Conservation (phyloP, 177 flowering plant species). For the Vitis hybrid region DNA sequence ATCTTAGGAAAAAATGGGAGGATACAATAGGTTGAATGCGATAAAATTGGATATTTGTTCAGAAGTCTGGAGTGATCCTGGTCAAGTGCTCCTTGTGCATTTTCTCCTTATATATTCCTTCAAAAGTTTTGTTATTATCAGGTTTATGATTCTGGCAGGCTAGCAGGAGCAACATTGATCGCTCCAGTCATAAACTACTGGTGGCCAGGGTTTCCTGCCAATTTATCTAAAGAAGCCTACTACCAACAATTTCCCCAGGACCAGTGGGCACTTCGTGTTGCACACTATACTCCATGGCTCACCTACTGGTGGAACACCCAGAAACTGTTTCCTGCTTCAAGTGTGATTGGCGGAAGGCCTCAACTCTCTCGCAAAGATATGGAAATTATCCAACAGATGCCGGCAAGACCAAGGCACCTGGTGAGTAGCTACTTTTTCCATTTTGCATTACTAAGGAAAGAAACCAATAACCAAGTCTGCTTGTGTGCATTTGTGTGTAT, state of each 20-base stretch:
- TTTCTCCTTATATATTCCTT: neutral
- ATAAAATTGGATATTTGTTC: too few species aligned
- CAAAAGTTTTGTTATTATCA: neutral
- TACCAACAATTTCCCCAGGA: constrained; percentile 20
- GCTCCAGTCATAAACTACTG: constrained; percentile 43
- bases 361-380: constrained; percentile 31
- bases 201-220: constrained; percentile 44
- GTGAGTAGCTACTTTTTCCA: constrained; percentile 18
- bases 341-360: constrained; percentile 12
- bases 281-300: constrained; percentile 37
- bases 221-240: constrained; percentile 28
- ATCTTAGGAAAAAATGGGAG: too few species aligned
- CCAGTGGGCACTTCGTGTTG: constrained; percentile 36
- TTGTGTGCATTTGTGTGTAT: too few species aligned
- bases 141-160: constrained; percentile 8
- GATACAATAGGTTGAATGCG: too few species aligned
- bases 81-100: neutral
- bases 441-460: neutral
- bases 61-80: too few species aligned
- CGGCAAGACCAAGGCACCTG: constrained; percentile 8
- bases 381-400: constrained; percentile 16
- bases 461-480: too few species aligned
- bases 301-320: constrained; percentile 52
- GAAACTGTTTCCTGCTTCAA: constrained; percentile 30
- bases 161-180: constrained; percentile 32